phyloP scores from a whole-genome alignment of 2,329 filamentous ascomycete species.

The Cryphonectria japonica region DNA sequence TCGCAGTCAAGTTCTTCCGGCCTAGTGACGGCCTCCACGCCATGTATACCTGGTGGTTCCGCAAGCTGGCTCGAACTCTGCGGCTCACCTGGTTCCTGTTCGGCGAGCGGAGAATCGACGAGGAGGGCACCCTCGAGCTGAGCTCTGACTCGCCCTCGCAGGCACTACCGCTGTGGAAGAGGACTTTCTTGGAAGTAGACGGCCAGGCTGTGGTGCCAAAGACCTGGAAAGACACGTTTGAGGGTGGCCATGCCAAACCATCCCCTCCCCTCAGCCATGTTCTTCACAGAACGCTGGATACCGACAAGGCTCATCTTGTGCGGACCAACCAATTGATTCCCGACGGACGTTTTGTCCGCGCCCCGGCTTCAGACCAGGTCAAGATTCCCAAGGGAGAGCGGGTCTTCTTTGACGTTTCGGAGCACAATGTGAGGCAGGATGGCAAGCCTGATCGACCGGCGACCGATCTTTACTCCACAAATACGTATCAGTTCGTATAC shows the following conservation, averaged over 20 bases:
- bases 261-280: conserved; percentile 40
- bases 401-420: conserved; percentile 79
- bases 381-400: conserved; percentile 83
- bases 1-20: conserved; percentile 81
- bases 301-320: conserved; percentile 52
- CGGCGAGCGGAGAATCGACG: conserved; percentile 76
- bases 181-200: conserved; percentile 52
- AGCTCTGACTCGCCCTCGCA: conserved; percentile 38
- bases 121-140: conserved; percentile 72
- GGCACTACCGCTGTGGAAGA: conserved; percentile 45
- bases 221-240: conserved; percentile 62
- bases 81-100: conserved; percentile 93
- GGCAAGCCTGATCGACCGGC: conserved; percentile 61
- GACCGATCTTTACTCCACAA: conserved; percentile 56
- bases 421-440: conserved; percentile 68
- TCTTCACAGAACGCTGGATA: conserved; percentile 43
- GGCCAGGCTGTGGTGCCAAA: conserved; percentile 50
- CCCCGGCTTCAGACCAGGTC: conserved; percentile 93
- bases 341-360: conserved; percentile 83
- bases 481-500: conserved; percentile 73
- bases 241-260: conserved; percentile 51
- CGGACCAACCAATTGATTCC: conserved; percentile 58
- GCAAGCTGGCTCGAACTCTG: conserved; percentile 76
- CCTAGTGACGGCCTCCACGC: conserved; percentile 81
- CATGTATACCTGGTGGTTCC: conserved; percentile 97